Base-by-base conservation (phyloP, 176 grass and related monocot genomes). In the Oryza australiensis region DNA sequence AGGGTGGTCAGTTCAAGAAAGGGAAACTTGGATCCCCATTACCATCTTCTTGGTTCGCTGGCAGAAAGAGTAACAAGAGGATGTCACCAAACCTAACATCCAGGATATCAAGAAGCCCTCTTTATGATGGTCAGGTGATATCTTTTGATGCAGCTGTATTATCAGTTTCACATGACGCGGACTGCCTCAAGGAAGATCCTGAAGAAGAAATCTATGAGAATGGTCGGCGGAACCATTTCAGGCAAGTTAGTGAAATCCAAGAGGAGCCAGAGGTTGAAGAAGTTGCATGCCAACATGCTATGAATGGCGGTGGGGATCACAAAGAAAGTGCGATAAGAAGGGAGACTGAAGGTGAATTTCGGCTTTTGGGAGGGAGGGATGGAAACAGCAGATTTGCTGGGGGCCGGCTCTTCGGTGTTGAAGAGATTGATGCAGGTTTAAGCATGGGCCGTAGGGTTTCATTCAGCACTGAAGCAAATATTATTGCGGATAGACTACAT, bases 101-200 rank as follows among this genome's bases (percentile, higher is more conserved):
- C 2, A 90, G 82, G 78, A 86, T 92, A 82, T 90, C 78, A 26
- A 95, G 87, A 87, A 99, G 93, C 66, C 93, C 97, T 30, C 77
- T 96, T 59, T 94, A 86, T 90, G 90, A 95, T 85, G 93, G 92
- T 30, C 78, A 82, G 74, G 93, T 92, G 38, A 85, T 99, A 79
- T 99, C 97, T 68, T 99, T 99, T 85, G 97, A 99, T 86, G 97
- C 93, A 29, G 91, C 91, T 76, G 93, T 99, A 34, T n/a, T 99
- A 55, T 99, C 97, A 81, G 93, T 94, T 28, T 90, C 95, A 0
- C 96, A 95, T 48, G 93, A 96, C 51, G 64, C 83, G 68, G 88
- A 93, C 26, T 89, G 86, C 88, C 90, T 82, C 59, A 94, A 88
- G 82, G 90, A 87, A 87, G 80, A 82, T 5, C 84, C 86, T 62